A percentile compares a stretch with the other conserved stretches of the same genome.
Evolutionary conservation across 441 rosid genomes (phyloP).

Genomic region (Euphorbia schlechtendalii): DNA sequence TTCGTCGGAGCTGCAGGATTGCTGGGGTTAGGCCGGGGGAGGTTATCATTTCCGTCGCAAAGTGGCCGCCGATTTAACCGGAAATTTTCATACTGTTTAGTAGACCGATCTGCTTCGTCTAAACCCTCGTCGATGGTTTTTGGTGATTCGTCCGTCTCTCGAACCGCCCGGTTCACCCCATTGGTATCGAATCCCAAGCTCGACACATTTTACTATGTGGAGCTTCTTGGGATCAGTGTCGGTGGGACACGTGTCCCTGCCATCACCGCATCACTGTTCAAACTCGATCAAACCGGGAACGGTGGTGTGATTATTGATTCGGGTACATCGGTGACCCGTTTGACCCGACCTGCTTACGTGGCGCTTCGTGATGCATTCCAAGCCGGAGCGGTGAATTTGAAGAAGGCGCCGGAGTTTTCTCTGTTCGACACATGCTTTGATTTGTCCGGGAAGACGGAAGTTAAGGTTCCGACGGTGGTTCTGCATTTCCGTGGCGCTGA

Average conservation of each 20-base stretch:
- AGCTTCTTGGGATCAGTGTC: conserved; percentile 74
- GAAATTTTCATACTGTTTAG: conserved; percentile 82
- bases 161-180: conserved; percentile 68
- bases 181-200: conserved; percentile 63
- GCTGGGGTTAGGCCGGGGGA: conserved; percentile 80
- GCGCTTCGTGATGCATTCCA: conserved; percentile 71
- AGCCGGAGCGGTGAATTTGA: conserved; percentile 41
- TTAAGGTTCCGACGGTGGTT: conserved; percentile 90
- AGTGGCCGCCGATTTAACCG: conserved; percentile 56
- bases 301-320: conserved; percentile 92
- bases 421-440: conserved; percentile 88
- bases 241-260: conserved; percentile 68
- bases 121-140: conserved; percentile 73
- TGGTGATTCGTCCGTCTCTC: conserved; percentile 54
- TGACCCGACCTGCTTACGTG: conserved; percentile 64
- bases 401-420: conserved; percentile 63
- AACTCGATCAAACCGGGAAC: conserved; percentile 54
- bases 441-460: conserved; percentile 64
- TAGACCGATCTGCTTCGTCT: conserved; percentile 62
- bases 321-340: conserved; percentile 84
- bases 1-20: conserved; percentile 86
- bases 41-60: conserved; percentile 69
- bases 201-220: conserved; percentile 82
- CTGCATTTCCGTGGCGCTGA: conserved; percentile 76
- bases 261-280: conserved; percentile 58